Conservation (phyloP, 2,329 filamentous ascomycete genomes). For the Claviceps citrina region DNA sequence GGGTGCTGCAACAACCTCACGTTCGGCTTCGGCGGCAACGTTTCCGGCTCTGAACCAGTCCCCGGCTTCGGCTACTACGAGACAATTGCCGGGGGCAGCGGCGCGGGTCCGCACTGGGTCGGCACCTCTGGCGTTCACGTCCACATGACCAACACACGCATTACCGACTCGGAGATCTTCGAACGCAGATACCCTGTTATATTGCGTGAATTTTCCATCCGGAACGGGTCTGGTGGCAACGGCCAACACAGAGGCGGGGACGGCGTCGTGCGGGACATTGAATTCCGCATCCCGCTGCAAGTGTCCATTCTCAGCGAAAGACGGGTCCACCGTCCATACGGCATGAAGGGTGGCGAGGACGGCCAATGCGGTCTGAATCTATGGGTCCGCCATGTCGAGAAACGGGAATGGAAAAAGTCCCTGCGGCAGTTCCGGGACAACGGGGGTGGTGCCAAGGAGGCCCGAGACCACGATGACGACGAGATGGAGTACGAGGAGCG, state of each 20-base stretch:
- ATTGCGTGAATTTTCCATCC: conserved; percentile 52
- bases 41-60: conserved; percentile 21
- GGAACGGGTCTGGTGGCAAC: conserved; percentile 45
- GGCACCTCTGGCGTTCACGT: conserved; percentile 29
- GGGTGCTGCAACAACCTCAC: conserved; percentile 76
- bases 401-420: conserved; percentile 33
- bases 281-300: conserved; percentile 62
- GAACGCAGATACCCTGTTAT: conserved; percentile 51
- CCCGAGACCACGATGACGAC: conserved; percentile 12
- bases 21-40: conserved; percentile 51
- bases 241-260: conserved; percentile 57
- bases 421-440: conserved; percentile 23
- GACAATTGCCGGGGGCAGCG: conserved; percentile 48
- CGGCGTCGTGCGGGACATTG: conserved; percentile 62
- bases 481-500: conserved; percentile 39
- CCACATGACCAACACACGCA: conserved; percentile 64
- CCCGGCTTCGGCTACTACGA: conserved; percentile 39
- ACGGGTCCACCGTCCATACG: conserved; percentile 50
- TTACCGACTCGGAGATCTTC: conserved; percentile 38
- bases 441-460: conserved; percentile 11
- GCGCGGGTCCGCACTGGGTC: conserved; percentile 44
- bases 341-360: conserved; percentile 67
- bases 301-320: conserved; percentile 65
- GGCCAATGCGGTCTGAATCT: conserved; percentile 68
- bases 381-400: conserved; percentile 64